Evolutionary conservation across 495 filamentous ascomycete genomes (phyloP).

Genomic region (Xylaria longipes): DNA sequence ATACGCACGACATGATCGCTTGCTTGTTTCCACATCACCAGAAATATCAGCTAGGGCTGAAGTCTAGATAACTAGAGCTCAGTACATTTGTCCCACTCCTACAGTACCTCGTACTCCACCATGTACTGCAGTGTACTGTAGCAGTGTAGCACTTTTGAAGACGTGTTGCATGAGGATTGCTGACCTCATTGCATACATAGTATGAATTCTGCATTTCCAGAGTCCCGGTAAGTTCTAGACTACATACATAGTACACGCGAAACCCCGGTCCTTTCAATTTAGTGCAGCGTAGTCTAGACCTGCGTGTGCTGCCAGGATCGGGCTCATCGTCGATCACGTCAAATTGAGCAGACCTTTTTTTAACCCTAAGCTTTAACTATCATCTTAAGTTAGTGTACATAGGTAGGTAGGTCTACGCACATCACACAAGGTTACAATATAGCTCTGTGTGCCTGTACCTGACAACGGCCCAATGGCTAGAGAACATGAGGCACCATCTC

Average conservation of each 20-base stretch:
- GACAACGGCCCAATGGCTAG: background rate
- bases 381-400: slow-evolving; percentile 13
- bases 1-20: slow-evolving; percentile 3
- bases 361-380: slow-evolving; percentile 6
- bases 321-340: slow-evolving; percentile 7
- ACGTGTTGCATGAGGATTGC: background rate
- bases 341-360: slow-evolving; percentile 15
- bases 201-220: background rate
- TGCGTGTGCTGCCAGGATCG: slow-evolving; percentile 1
- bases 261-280: background rate
- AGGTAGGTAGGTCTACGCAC: background rate
- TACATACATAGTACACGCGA: slow-evolving; percentile 1
- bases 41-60: slow-evolving; percentile 13
- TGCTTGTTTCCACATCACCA: slow-evolving; percentile 9
- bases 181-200: background rate
- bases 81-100: background rate
- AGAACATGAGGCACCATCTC: slow-evolving; percentile 14
- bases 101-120: background rate
- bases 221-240: slow-evolving; percentile 2
- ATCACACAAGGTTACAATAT: background rate
- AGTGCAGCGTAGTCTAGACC: background rate
- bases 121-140: background rate
- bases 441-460: background rate
- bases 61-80: background rate
- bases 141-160: background rate